phyloP scores from a whole-genome alignment of 345 rosid genomes.

The Syzygium aqueum region DNA sequence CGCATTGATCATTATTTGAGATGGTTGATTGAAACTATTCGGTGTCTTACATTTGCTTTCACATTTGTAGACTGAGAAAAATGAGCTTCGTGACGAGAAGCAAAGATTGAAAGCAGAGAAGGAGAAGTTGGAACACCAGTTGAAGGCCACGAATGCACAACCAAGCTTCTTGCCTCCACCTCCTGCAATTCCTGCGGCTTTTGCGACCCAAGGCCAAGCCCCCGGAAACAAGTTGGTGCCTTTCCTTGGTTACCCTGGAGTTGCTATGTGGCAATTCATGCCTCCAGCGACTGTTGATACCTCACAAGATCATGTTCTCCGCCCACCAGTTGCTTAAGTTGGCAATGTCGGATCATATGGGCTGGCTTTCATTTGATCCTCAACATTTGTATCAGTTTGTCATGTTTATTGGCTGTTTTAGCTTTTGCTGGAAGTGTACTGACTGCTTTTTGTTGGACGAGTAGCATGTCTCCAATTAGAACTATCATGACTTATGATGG shows the following conservation, averaged over 20 bases:
- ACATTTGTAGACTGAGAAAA: slow-evolving; percentile 65
- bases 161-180: slow-evolving; percentile 61
- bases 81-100: slow-evolving; percentile 76
- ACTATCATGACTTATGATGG: slow-evolving; percentile 14
- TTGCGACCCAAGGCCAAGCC: slow-evolving; percentile 73
- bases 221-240: slow-evolving; percentile 91
- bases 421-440: not conserved
- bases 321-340: slow-evolving; percentile 63
- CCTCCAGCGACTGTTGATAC: slow-evolving; percentile 95
- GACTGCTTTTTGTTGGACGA: slow-evolving; percentile 35
- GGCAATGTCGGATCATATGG: slow-evolving; percentile 7
- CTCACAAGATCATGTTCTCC: slow-evolving; percentile 96
- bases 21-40: not conserved
- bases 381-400: slow-evolving; percentile 18
- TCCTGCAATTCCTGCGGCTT: slow-evolving; percentile 57
- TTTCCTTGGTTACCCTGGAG: slow-evolving; percentile 80
- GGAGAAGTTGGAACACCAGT: slow-evolving; percentile 64
- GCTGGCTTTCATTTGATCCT: slow-evolving; percentile 27
- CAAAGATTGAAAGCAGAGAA: slow-evolving; percentile 67
- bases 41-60: not conserved
- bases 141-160: slow-evolving; percentile 60
- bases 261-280: slow-evolving; percentile 99
- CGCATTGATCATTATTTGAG: not conserved
- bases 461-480: not conserved
- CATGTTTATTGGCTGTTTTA: slow-evolving; percentile 14